A percentile compares a stretch with the other conserved stretches of the same genome.
phyloP scores from a whole-genome alignment of 495 filamentous ascomycete species.

The Penicillium lividum region DNA sequence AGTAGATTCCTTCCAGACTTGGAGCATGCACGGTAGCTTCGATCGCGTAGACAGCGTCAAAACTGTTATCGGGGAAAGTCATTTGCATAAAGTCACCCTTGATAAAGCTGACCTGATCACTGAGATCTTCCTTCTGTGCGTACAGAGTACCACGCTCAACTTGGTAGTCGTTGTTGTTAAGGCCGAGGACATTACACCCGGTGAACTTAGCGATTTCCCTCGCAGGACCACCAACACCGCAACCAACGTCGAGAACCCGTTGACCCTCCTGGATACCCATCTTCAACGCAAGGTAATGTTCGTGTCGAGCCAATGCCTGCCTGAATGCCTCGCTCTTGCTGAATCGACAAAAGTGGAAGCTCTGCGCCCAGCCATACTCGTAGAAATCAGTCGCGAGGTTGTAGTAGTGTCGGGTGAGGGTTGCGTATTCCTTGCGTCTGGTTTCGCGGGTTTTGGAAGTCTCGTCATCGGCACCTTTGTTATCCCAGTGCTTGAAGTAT shows the following conservation, averaged over 20 bases:
- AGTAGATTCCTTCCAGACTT: conserved; percentile 83
- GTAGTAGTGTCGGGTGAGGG: conserved; percentile 61
- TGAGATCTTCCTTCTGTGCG: conserved; percentile 72
- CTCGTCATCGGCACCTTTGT: conserved; percentile 4
- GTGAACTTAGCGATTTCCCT: conserved; percentile 92
- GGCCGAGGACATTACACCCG: conserved; percentile 76
- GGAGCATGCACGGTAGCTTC: conserved; percentile 94
- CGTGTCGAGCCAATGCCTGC: conserved; percentile 90
- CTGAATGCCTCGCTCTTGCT: conserved; percentile 77
- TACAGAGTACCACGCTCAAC: conserved; percentile 86
- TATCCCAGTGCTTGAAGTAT: conserved; percentile 10
- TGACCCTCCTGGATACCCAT: conserved; percentile 82
- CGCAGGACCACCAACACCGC: conserved; percentile 90
- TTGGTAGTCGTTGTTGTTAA: conserved; percentile 99
- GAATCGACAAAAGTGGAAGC: conserved; percentile 95
- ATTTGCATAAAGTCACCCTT: conserved; percentile 99
- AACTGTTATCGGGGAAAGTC: conserved; percentile 81
- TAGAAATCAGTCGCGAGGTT: conserved; percentile 94
- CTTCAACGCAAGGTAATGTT: conserved; percentile 89
- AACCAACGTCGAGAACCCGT: conserved; percentile 88
- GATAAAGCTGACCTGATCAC: conserved; percentile 73
- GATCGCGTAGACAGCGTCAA: conserved; percentile 94
- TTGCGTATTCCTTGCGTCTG: conserved; percentile 6
- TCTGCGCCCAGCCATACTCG: conserved; percentile 86
- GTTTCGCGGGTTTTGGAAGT: background rate